phyloP scores from a whole-genome alignment of 176 grass and related monocot genomes.

The Puccinellia tenuiflora region DNA sequence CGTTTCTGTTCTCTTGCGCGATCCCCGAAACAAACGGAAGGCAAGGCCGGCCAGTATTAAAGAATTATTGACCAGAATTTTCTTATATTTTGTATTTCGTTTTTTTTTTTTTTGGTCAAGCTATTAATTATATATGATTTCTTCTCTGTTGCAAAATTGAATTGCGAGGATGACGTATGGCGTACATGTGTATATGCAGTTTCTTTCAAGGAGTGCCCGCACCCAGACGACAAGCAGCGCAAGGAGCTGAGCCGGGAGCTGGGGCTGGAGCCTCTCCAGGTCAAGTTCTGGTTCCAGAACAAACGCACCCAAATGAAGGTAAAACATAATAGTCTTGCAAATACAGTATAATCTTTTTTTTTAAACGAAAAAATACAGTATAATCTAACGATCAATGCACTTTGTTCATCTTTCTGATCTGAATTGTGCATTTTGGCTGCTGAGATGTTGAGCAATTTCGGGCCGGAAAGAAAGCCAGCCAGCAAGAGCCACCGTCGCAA shows the following conservation, averaged over 20 bases:
- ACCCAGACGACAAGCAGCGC: slow-evolving; percentile 81
- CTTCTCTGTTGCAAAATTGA: background rate
- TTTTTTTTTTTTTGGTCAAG: too few species aligned
- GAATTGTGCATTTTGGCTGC: too few species aligned
- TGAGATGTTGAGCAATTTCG: background rate
- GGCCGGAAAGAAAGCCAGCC: background rate
- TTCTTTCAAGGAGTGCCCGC: slow-evolving; percentile 87
- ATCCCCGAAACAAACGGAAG: background rate
- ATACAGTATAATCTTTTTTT: too few species aligned
- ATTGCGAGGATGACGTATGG: background rate
- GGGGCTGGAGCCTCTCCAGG: slow-evolving; percentile 66
- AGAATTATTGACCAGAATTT: too few species aligned
- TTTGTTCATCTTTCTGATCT: too few species aligned
- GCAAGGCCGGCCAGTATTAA: too few species aligned
- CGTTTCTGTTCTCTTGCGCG: slow-evolving; percentile 44
- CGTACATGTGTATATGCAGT: background rate
- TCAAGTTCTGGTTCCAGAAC: slow-evolving; percentile 94
- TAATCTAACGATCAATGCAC: too few species aligned
- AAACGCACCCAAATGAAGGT: slow-evolving; percentile 85
- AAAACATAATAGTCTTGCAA: too few species aligned
- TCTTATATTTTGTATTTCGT: too few species aligned
- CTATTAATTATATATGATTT: too few species aligned
- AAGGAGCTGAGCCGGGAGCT: slow-evolving; percentile 84
- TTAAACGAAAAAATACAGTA: too few species aligned
- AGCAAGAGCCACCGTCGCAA: background rate